Percentiles rank a stretch among this genome's conserved stretches.
Conservation (phyloP, 805 yeast species). For the Candida ponderosae region DNA sequence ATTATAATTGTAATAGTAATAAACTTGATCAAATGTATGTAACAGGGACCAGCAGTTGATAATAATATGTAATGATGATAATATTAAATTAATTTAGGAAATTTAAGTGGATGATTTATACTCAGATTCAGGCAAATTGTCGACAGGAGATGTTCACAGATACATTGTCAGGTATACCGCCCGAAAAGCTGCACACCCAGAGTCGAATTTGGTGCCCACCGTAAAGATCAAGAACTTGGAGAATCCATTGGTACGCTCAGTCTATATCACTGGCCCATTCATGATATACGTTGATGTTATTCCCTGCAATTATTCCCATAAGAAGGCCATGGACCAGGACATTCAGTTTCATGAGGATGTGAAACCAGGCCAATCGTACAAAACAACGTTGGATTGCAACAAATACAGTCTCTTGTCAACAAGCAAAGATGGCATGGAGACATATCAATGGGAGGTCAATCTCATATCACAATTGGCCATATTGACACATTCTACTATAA, state of each 20-base stretch:
- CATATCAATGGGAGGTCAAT: conserved; percentile 72
- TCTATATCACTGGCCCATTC: conserved; percentile 86
- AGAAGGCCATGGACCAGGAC: conserved; percentile 31
- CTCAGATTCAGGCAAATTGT: conserved; percentile 8
- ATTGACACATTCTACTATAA: conserved; percentile 56
- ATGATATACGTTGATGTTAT: conserved; percentile 76
- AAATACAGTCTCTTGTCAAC: conserved; percentile 25
- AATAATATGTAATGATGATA: no score
- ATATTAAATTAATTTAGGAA: no score
- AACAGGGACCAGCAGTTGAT: no score
- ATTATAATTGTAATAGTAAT: no score
- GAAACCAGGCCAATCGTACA: conserved; percentile 66
- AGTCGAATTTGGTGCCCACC: no score
- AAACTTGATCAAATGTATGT: no score
- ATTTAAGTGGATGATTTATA: conserved; percentile 40
- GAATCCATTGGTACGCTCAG: conserved; percentile 47
- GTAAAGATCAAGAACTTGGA: background rate
- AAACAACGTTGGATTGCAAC: conserved; percentile 44
- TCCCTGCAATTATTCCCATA: conserved; percentile 54
- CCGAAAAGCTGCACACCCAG: background rate
- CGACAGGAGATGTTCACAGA: conserved; percentile 14
- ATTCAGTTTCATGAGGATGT: conserved; percentile 43
- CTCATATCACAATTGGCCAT: conserved; percentile 75
- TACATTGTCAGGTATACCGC: conserved; percentile 3
- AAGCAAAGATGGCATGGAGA: conserved; percentile 10